Percentiles rank a stretch among this genome's conserved stretches.
Conservation (phyloP, 2,329 filamentous ascomycete genomes). For the Magnaporthiopsis incrustans region DNA sequence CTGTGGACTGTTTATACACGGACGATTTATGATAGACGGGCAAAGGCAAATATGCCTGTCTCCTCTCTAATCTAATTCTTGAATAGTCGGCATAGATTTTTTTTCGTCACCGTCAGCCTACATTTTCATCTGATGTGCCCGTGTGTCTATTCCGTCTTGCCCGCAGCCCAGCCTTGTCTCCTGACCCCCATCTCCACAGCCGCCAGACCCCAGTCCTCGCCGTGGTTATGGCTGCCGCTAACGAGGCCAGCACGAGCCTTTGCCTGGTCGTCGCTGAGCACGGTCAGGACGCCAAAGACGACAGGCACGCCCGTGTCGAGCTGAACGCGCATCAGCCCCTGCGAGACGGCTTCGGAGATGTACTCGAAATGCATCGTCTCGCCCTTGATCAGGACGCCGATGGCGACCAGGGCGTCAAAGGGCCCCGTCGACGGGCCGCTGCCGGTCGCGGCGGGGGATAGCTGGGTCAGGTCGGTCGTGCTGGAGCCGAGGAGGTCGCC, state of each 20-base stretch:
- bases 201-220: conserved; percentile 90
- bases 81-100: background rate
- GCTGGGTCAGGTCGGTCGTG: conserved; percentile 57
- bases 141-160: conserved; percentile 37
- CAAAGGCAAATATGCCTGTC: background rate
- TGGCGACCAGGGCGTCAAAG: conserved; percentile 91
- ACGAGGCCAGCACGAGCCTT: conserved; percentile 71
- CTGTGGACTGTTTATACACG: conserved; percentile 7
- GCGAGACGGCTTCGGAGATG: conserved; percentile 83
- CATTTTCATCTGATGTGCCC: background rate
- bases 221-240: conserved; percentile 75
- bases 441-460: conserved; percentile 23
- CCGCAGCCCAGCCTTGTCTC: conserved; percentile 55
- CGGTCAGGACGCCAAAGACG: conserved; percentile 85
- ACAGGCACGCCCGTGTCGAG: conserved; percentile 84
- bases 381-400: conserved; percentile 96
- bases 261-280: conserved; percentile 83
- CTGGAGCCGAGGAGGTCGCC: conserved; percentile 68
- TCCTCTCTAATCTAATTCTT: conserved; percentile 9
- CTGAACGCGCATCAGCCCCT: conserved; percentile 91
- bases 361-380: conserved; percentile 99
- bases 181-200: conserved; percentile 92
- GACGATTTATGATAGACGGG: conserved; percentile 11
- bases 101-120: background rate
- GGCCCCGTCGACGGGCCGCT: conserved; percentile 41